Evolutionary conservation across 441 rosid species (phyloP).

Genomic region (Melastoma candidum): DNA sequence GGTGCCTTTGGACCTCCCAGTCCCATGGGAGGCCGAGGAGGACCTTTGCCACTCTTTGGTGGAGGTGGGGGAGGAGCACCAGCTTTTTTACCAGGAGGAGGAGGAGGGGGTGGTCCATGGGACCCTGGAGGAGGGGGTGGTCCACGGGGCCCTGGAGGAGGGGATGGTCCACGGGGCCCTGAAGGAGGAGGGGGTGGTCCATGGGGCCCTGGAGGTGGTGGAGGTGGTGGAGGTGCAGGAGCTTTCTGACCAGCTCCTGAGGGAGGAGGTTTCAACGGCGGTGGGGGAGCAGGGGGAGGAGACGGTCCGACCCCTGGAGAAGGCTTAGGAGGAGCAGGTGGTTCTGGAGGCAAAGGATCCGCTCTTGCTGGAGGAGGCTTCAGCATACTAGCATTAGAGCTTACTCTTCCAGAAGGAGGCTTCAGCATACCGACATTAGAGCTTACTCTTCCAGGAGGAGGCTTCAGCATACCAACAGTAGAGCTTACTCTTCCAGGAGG

Average conservation of each 20-base stretch:
- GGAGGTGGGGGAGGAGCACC: slow-evolving; percentile 27
- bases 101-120: slow-evolving; percentile 6
- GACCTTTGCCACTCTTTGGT: slow-evolving; percentile 14
- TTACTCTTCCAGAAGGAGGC: slow-evolving; percentile 65
- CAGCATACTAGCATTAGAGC: slow-evolving; percentile 29
- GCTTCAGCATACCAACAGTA: slow-evolving; percentile 34
- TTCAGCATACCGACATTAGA: slow-evolving; percentile 23
- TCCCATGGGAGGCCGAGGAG: slow-evolving; percentile 65
- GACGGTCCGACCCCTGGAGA: slow-evolving; percentile 29
- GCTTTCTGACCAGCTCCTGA: slow-evolving; percentile 1
- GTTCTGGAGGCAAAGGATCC: slow-evolving; percentile 64
- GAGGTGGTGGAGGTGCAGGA: not conserved
- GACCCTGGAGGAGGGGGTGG: slow-evolving; percentile 23
- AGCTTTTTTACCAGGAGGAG: slow-evolving; percentile 7
- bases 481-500: slow-evolving; percentile 64
- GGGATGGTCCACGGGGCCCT: slow-evolving; percentile 39
- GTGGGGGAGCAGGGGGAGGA: slow-evolving; percentile 30
- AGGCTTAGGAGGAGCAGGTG: slow-evolving; percentile 49
- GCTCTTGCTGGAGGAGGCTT: slow-evolving; percentile 63
- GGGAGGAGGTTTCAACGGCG: slow-evolving; percentile 15
- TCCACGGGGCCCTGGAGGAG: slow-evolving; percentile 10
- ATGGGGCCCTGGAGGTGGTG: not conserved
- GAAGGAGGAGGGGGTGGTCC: slow-evolving; percentile 25
- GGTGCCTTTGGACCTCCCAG: slow-evolving; percentile 42
- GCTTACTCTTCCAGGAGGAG: slow-evolving; percentile 55